These are phyloP conservation scores for Pseudocercospora vitis DNA, from an alignment of 2,329 filamentous ascomycete species.

Conservation along the genomic window DNA sequence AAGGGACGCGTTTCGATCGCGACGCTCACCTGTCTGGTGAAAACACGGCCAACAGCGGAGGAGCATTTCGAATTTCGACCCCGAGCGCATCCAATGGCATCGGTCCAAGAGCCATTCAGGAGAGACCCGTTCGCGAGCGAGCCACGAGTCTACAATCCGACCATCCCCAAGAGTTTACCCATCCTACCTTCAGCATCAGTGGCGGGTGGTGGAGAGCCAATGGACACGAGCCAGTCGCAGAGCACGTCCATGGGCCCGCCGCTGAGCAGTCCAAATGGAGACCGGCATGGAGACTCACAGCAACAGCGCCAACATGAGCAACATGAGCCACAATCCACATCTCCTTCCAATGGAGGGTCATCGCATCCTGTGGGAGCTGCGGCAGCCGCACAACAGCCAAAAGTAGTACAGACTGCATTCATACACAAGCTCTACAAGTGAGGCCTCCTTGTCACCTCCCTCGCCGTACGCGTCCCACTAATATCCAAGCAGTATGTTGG, in stretches of 20 bases:
- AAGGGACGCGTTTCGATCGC: too few species aligned
- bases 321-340: slow-evolving; percentile 19
- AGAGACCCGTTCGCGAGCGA: slow-evolving; percentile 36
- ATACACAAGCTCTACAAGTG: slow-evolving; percentile 99
- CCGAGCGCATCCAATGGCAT: slow-evolving; percentile 41
- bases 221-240: slow-evolving; percentile 34
- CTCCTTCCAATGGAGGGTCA: slow-evolving; percentile 42
- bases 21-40: too few species aligned
- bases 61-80: not conserved
- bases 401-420: slow-evolving; percentile 97
- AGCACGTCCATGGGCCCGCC: slow-evolving; percentile 34
- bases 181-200: slow-evolving; percentile 34
- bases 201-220: slow-evolving; percentile 27
- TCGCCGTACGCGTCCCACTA: slow-evolving; percentile 27
- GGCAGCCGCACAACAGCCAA: slow-evolving; percentile 83
- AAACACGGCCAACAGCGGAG: not conserved
- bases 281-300: slow-evolving; percentile 28
- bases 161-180: slow-evolving; percentile 32
- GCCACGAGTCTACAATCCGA: slow-evolving; percentile 24
- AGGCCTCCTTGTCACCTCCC: slow-evolving; percentile 35
- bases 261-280: slow-evolving; percentile 32
- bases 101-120: slow-evolving; percentile 44
- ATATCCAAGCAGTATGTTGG: slow-evolving; percentile 73
- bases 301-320: slow-evolving; percentile 23
- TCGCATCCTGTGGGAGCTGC: slow-evolving; percentile 57